Evolutionary conservation across 2,329 filamentous ascomycete genomes (phyloP).

Genomic region (Ophidiomyces ophidiicola): DNA sequence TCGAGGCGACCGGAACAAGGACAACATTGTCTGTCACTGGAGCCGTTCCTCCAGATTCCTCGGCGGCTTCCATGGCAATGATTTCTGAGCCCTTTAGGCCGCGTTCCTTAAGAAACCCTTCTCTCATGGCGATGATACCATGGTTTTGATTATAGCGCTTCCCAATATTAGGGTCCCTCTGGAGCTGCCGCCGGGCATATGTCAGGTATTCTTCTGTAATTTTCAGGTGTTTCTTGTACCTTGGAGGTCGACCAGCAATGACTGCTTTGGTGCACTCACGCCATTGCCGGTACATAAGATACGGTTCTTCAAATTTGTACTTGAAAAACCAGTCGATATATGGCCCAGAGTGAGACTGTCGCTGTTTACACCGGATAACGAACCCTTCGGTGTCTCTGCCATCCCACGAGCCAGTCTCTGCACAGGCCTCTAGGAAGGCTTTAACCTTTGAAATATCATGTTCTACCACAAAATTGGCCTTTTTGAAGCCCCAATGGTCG

Average conservation of each 20-base stretch:
- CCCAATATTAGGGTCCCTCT: conserved; percentile 53
- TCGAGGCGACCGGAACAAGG: conserved; percentile 80
- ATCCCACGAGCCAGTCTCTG: conserved; percentile 77
- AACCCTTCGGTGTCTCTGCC: conserved; percentile 94
- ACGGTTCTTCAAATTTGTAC: conserved; percentile 98
- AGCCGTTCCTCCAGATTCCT: conserved; percentile 27
- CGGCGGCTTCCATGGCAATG: conserved; percentile 54
- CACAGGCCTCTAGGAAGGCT: conserved; percentile 68
- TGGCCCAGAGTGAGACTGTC: conserved; percentile 35
- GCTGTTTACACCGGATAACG: conserved; percentile 76
- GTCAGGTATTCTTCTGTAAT: conserved; percentile 86
- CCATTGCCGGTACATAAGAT: conserved; percentile 98
- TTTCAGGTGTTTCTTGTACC: conserved; percentile 70
- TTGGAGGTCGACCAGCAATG: conserved; percentile 62
- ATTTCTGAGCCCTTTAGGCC: conserved; percentile 82
- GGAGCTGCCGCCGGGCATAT: conserved; percentile 65
- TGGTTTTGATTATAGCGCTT: conserved; percentile 75
- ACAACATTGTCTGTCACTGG: conserved; percentile 55
- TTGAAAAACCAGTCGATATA: conserved; percentile 99
- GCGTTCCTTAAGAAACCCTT: conserved; percentile 74
- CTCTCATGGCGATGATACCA: conserved; percentile 80
- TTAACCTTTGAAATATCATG: conserved; percentile 63
- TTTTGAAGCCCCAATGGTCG: conserved; percentile 83
- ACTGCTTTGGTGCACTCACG: conserved; percentile 88
- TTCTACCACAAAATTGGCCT: conserved; percentile 68